Conservation (phyloP, 2,329 filamentous ascomycete genomes). For the Claviceps paspali region DNA sequence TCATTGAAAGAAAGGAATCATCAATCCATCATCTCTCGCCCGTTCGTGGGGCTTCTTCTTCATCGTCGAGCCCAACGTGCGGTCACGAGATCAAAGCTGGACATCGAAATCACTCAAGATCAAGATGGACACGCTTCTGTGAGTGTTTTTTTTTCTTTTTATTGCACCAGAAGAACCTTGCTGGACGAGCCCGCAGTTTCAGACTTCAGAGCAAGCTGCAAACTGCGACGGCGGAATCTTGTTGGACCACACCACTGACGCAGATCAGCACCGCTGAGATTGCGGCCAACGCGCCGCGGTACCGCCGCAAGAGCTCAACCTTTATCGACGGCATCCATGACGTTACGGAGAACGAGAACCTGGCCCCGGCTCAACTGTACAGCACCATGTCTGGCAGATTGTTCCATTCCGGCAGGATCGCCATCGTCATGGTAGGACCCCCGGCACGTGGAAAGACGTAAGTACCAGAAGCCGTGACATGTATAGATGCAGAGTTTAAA, state of each 20-base stretch:
- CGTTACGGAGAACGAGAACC: slow-evolving; percentile 60
- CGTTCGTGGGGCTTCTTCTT: not conserved
- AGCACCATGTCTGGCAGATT: slow-evolving; percentile 94
- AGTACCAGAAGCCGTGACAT: slow-evolving; percentile 17
- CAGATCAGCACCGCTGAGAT: slow-evolving; percentile 66
- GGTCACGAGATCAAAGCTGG: not conserved
- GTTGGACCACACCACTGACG: not conserved
- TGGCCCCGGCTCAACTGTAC: slow-evolving; percentile 93
- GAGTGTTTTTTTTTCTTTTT: slow-evolving; percentile 24
- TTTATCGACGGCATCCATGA: slow-evolving; percentile 97
- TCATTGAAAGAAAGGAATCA: no score
- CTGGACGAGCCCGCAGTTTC: no score
- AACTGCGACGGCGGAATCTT: not conserved
- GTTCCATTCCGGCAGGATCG: slow-evolving; percentile 93
- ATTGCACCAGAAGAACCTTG: no score
- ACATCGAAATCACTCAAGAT: slow-evolving; percentile 12
- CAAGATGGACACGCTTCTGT: slow-evolving; percentile 49
- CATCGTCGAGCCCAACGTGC: not conserved
- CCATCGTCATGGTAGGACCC: slow-evolving; percentile 90
- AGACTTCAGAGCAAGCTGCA: no score
- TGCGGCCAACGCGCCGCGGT: slow-evolving; percentile 76
- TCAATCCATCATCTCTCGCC: no score
- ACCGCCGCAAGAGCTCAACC: slow-evolving; percentile 83
- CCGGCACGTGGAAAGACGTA: slow-evolving; percentile 92
- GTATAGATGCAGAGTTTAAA: not conserved